Evolutionary conservation across 768 basidiomycete genomes (phyloP), one percentile per base, ranked within the genome.

Genomic region (Russula lepida): DNA sequence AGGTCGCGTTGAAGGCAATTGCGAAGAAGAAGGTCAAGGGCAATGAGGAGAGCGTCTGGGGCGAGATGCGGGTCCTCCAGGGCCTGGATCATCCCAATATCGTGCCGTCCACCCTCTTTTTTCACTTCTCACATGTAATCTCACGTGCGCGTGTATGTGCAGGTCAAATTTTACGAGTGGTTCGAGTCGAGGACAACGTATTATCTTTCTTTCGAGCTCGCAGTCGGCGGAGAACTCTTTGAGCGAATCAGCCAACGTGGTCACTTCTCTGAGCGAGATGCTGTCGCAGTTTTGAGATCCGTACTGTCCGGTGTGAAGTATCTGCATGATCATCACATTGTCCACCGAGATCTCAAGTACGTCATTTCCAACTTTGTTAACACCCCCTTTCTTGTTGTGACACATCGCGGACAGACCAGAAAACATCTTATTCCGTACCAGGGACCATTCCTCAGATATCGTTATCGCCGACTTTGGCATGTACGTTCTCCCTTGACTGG

Each of bases 381-480:
- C 15, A 1, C 4, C 11, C 37, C 19, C 27, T 9, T 15, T 15
- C 4, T 41, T 41, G 9, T 32, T 25, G 30, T 43, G 5, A 44
- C 49, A 27, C 41, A 54, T n/a, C 43, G 5, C 6, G 27, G 19
- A 6, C 63, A 92, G 89, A 71, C 97, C 97, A 0, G 97, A 99
- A 74, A 98, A 98, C 70, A 95, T 99, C 61, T 78, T 99, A 4
- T 98, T 92, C 71, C 84, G 90, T 43, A 91, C 89, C 5, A 84
- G 78, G 65, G 87, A 83, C 2, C 70, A 78, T 11, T 78, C 87
- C 19, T 91, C 89, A n/a, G 88, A 88, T 64, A 81, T 98, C 53
- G 95, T 99, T 59, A 93, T 98, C 46, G 95, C 85, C 6, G 97
- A 98, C 73, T 99, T 99, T 69, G 97, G 97, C 66, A 98, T 99